These are phyloP conservation scores for Diaporthe caulivora DNA, from an alignment of 2,329 filamentous ascomycete species.

Conservation along the genomic window DNA sequence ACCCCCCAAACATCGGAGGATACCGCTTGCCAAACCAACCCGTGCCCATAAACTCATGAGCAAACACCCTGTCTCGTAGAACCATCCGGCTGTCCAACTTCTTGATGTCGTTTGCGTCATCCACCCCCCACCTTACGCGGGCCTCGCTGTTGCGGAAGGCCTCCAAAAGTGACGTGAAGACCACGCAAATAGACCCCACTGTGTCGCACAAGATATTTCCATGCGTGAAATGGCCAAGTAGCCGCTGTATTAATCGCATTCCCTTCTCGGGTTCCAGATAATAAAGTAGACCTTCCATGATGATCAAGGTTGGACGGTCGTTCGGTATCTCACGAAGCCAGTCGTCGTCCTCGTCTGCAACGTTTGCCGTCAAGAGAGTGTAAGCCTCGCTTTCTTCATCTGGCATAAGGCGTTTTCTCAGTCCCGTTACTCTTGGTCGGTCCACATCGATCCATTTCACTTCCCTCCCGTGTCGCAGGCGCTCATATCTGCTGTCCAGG, in stretches of 20 bases:
- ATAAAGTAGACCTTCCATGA: conserved; percentile 44
- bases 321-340: conserved; percentile 42
- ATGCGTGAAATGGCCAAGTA: conserved; percentile 25
- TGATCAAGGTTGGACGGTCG: conserved; percentile 41
- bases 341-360: conserved; percentile 40
- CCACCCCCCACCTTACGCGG: conserved; percentile 19
- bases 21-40: conserved; percentile 31
- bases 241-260: conserved; percentile 16
- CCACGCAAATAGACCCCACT: conserved; percentile 13
- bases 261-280: conserved; percentile 44
- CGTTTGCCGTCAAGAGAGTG: conserved; percentile 30
- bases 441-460: conserved; percentile 46
- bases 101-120: conserved; percentile 25
- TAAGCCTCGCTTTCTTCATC: conserved; percentile 35
- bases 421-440: conserved; percentile 41
- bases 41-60: conserved; percentile 30
- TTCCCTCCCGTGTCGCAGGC: conserved; percentile 36
- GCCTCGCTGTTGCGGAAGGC: conserved; percentile 3
- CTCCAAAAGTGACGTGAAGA: conserved; percentile 20
- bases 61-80: conserved; percentile 20
- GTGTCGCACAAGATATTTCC: conserved; percentile 32
- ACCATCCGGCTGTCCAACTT: conserved; percentile 29
- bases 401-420: conserved; percentile 42
- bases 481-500: conserved; percentile 42
- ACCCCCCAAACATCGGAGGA: conserved; percentile 29